A percentile compares a stretch with the other conserved stretches of the same genome.
phyloP scores from a whole-genome alignment of 768 basidiomycete genomes.

The Lactifluus pinguis region DNA sequence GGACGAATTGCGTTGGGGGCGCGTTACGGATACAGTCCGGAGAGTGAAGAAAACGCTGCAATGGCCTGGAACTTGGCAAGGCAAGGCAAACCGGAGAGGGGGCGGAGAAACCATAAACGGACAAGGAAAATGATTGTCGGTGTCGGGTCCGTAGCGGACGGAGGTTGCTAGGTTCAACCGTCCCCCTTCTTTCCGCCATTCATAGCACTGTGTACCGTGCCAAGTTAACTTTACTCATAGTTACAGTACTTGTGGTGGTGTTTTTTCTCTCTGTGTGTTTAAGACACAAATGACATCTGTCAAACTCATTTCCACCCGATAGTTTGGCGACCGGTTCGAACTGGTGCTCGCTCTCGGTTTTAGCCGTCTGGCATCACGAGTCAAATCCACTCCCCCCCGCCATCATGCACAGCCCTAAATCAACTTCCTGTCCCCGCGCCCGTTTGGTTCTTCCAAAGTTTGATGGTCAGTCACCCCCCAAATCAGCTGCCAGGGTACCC shows the following conservation, averaged over 20 bases:
- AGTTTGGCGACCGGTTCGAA: too few relatives aligned
- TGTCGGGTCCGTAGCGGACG: conserved; percentile 10
- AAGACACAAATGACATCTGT: too few relatives aligned
- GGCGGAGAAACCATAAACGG: conserved; percentile 12
- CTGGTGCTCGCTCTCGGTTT: too few relatives aligned
- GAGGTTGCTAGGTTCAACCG: conserved; percentile 7
- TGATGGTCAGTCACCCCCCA: background rate
- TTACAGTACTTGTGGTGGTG: too few relatives aligned
- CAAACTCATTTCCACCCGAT: too few relatives aligned
- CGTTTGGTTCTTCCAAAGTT: background rate
- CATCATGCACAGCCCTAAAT: conserved; percentile 2
- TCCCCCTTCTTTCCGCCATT: background rate
- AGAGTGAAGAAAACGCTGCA: background rate
- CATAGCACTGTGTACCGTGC: too few relatives aligned
- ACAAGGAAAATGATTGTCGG: conserved; percentile 16
- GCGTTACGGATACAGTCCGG: conserved; percentile 1
- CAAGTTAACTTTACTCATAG: too few relatives aligned
- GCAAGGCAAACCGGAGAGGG: background rate
- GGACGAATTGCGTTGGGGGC: conserved; percentile 8
- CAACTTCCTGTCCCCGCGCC: background rate
- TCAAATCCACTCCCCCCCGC: background rate
- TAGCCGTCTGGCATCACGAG: background rate
- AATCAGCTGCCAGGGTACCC: background rate
- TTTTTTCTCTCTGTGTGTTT: background rate
- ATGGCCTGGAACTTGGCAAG: conserved; percentile 14